Conservation (phyloP, 148 eudicot genomes). For the Heliamphora exappendiculata region DNA sequence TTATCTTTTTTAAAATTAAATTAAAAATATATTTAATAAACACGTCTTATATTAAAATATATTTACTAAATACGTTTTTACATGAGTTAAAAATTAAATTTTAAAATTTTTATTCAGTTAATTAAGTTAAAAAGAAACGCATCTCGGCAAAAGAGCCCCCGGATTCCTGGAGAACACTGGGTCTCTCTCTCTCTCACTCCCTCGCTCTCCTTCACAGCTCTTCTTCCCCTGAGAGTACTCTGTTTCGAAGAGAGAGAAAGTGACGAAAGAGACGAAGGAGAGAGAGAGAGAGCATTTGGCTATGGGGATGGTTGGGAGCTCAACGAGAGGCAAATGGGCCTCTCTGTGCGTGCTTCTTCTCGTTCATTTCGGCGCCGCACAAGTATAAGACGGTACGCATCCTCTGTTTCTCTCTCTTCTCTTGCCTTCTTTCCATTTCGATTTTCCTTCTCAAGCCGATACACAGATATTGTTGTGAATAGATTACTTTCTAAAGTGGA, state of each 20-base stretch:
- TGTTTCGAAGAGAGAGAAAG: not conserved
- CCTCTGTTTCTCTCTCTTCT: slow-evolving; percentile 11
- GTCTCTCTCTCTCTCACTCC: not conserved
- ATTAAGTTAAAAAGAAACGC: too few relatives aligned
- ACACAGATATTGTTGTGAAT: too few relatives aligned
- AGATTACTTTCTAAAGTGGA: too few relatives aligned
- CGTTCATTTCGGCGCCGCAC: slow-evolving; percentile 12
- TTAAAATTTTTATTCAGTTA: too few relatives aligned
- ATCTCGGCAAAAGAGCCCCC: too few relatives aligned
- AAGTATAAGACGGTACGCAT: slow-evolving; percentile 32
- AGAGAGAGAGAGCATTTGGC: slow-evolving; percentile 4
- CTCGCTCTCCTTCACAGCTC: not conserved
- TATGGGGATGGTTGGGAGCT: slow-evolving; percentile 21
- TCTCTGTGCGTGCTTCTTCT: slow-evolving; percentile 17
- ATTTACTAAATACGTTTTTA: too few relatives aligned
- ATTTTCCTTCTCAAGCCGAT: not conserved
- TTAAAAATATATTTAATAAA: too few relatives aligned
- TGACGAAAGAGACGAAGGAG: slow-evolving; percentile 3
- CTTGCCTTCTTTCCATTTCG: not conserved
- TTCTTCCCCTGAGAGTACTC: not conserved
- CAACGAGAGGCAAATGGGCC: slow-evolving; percentile 22
- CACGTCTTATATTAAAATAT: too few relatives aligned
- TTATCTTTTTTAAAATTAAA: too few relatives aligned
- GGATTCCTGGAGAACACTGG: too few relatives aligned
- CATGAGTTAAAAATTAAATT: too few relatives aligned